These are phyloP conservation scores for Botryotinia calthae DNA, from an alignment of 2,329 filamentous ascomycete species.

Conservation along the genomic window DNA sequence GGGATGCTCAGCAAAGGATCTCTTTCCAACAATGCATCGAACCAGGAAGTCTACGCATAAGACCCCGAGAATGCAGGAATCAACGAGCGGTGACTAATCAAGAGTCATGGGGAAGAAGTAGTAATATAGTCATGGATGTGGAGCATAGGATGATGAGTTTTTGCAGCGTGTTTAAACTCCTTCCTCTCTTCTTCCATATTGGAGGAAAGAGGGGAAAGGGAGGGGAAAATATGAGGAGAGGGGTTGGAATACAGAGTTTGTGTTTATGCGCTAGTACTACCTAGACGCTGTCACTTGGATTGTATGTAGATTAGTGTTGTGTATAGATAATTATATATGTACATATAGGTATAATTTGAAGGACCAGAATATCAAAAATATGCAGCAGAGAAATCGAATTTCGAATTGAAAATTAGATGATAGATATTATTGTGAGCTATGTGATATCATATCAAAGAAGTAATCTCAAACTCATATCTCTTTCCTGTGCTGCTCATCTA, in stretches of 20 bases:
- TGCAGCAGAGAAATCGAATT: background rate
- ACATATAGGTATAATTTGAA: background rate
- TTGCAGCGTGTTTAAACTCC: background rate
- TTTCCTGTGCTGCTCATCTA: background rate
- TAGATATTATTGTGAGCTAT: too few species aligned
- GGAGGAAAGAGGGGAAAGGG: too few species aligned
- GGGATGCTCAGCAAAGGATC: background rate
- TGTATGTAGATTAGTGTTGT: background rate
- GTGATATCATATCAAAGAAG: background rate
- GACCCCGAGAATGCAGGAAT: background rate
- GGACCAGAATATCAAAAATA: background rate
- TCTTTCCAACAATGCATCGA: rapidly evolving
- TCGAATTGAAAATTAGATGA: too few species aligned
- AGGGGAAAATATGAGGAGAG: too few species aligned
- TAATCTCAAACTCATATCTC: background rate
- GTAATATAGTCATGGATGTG: background rate
- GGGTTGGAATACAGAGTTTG: background rate
- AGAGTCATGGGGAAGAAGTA: background rate
- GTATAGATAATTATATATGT: background rate
- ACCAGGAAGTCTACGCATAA: background rate
- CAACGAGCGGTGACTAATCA: background rate
- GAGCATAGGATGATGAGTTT: background rate
- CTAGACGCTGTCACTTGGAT: background rate
- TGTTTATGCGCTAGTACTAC: background rate
- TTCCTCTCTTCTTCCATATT: too few species aligned